These are phyloP conservation scores for Hypoxylon sp. DNA, from an alignment of 2,329 filamentous ascomycete genomes.

Conservation along the genomic window DNA sequence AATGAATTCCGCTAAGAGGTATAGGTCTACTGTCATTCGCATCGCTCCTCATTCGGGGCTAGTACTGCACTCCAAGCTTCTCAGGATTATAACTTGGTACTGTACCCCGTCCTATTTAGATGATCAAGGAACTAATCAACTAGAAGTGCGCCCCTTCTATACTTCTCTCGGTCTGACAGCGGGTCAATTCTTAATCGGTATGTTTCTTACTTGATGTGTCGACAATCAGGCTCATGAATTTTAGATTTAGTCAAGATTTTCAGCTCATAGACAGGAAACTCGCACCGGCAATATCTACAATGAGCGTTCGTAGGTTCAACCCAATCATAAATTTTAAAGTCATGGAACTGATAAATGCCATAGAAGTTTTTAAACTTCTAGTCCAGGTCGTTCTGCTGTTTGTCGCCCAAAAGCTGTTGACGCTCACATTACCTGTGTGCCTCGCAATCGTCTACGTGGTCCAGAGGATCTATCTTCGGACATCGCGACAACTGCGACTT, in stretches of 20 bases:
- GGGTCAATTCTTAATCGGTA: constrained; percentile 61
- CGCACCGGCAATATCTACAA: constrained; percentile 55
- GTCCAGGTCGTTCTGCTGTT: constrained; percentile 64
- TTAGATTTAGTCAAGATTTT: constrained; percentile 62
- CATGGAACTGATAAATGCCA: constrained; percentile 48
- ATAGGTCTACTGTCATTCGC: constrained; percentile 54
- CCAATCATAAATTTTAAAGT: neutral
- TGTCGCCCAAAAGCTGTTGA: constrained; percentile 62
- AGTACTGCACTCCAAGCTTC: constrained; percentile 53
- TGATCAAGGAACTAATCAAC: neutral
- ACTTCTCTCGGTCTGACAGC: constrained; percentile 59
- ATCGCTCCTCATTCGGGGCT: constrained; percentile 58
- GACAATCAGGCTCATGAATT: constrained; percentile 10
- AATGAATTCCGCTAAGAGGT: neutral
- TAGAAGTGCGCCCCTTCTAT: constrained; percentile 58
- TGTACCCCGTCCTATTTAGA: constrained; percentile 3
- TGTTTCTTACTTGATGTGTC: neutral
- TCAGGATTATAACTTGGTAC: constrained; percentile 51
- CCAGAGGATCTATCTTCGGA: constrained; percentile 68
- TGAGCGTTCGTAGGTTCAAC: constrained; percentile 56
- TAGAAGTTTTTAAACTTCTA: constrained; percentile 59
- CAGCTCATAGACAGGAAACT: constrained; percentile 62
- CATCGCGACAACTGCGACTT: constrained; percentile 69
- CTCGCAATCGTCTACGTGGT: constrained; percentile 61
- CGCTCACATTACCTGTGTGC: constrained; percentile 63